Conservation (phyloP, 2,329 filamentous ascomycete genomes). For the Fusarium cicatricum region DNA sequence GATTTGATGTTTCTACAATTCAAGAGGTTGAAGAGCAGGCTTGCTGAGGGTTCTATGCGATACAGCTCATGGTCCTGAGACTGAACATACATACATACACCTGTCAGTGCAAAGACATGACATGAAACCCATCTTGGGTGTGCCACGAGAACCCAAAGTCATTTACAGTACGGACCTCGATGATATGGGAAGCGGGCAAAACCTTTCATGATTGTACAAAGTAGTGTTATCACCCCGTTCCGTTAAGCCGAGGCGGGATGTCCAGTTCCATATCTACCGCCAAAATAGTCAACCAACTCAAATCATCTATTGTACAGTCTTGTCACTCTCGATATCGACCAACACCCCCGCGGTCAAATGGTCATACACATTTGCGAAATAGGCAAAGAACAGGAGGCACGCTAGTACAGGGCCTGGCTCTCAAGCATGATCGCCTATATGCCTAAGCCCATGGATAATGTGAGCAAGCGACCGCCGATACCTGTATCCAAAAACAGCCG, state of each 20-base stretch:
- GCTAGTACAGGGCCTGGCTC: background rate
- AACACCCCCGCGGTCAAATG: slow-evolving; percentile 1
- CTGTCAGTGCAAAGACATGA: too few relatives aligned
- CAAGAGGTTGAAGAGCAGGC: too few relatives aligned
- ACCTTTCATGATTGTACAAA: background rate
- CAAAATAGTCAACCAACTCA: background rate
- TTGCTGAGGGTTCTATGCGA: too few relatives aligned
- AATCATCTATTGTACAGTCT: slow-evolving; percentile 22
- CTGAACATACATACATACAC: too few relatives aligned
- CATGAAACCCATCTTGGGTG: too few relatives aligned
- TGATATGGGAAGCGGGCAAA: too few relatives aligned
- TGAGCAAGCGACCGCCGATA: slow-evolving; percentile 37
- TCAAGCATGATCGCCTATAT: slow-evolving; percentile 10
- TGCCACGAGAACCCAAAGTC: too few relatives aligned
- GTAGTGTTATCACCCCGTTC: slow-evolving; percentile 3
- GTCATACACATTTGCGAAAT: background rate
- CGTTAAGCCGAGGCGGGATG: slow-evolving; percentile 12
- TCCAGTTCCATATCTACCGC: background rate
- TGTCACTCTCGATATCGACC: background rate
- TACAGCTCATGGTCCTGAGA: too few relatives aligned
- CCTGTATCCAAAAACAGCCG: slow-evolving; percentile 39
- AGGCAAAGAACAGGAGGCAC: too few relatives aligned
- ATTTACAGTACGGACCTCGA: too few relatives aligned
- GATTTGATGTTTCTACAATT: too few relatives aligned
- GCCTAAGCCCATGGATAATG: slow-evolving; percentile 27